Base-by-base conservation (phyloP, 768 basidiomycete species). In the Mycena pura region DNA sequence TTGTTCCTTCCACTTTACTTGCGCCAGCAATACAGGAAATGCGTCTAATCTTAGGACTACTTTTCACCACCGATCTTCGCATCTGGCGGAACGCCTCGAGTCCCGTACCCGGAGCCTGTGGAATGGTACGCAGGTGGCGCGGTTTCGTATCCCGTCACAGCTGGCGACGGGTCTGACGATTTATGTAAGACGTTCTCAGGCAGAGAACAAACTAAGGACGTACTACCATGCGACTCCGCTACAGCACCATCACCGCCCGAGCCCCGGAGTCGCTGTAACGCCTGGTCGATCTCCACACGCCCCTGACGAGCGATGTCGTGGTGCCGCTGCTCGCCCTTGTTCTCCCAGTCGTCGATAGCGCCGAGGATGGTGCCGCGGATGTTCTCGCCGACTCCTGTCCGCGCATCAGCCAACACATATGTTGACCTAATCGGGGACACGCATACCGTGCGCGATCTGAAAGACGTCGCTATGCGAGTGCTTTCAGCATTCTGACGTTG, bases 291-390 rank as follows among this genome's bases (percentile, higher is more conserved):
- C 59, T 60, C 58, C 17, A n/a, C 49, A 22, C 40, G 10, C 1
- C 63, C 63, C 15, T 45, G 36, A 1, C 59, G 46, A 6, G 63
- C 63, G 10, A 65, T 45, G 1, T 60, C 31, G 39, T 65, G 63
- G 43, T 65, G 63, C 38, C 57, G 60, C 29, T 41, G 53, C 54
- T 60, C 58, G 3, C 63, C 59, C 0, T 25, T 50, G 41, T 43
- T 40, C 34, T 55, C 59, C 38, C 29, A 29, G 55, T 57, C 55
- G 54, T 65, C 63, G 25, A 65, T 52, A 8, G 55, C 44, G 28
- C 59, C 63, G 43, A 65, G 55, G 31, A 65, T 10, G 3, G 58
- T 60, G 0, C 63, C 63, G 29, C 63, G 58, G 14, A 57, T n/a
- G 41, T 15, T 51, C 40, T 65, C 63, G 7, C 63, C 63, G 10